These are phyloP conservation scores for Areca catechu DNA, from an alignment of 176 grass and related monocot species.

Conservation along the genomic window DNA sequence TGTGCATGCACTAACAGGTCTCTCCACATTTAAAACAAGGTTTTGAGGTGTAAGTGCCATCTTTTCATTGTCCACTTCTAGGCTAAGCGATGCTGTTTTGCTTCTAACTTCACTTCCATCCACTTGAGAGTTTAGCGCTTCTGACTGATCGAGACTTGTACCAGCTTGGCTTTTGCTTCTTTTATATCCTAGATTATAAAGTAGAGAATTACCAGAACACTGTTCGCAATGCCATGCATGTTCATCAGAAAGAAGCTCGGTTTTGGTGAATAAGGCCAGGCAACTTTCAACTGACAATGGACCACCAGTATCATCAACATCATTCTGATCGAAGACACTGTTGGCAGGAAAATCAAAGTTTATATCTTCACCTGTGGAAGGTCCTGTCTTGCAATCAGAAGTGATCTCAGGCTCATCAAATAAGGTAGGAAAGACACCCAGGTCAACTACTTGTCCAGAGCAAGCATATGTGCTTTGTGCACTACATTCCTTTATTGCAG, in stretches of 20 bases:
- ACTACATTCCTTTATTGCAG: conserved; percentile 28
- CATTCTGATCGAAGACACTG: conserved; percentile 36
- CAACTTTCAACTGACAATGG: conserved; percentile 73
- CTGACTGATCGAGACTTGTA: background rate
- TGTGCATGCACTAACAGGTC: background rate
- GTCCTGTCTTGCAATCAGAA: conserved; percentile 50
- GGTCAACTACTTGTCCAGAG: conserved; percentile 31
- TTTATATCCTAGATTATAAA: background rate
- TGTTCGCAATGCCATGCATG: conserved; percentile 54
- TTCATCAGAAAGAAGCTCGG: conserved; percentile 55
- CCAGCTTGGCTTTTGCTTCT: conserved; percentile 1
- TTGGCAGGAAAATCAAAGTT: conserved; percentile 54
- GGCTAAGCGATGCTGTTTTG: background rate
- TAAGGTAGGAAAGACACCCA: conserved; percentile 62
- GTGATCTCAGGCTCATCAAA: conserved; percentile 83
- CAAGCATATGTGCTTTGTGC: conserved; percentile 13
- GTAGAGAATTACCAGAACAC: conserved; percentile 32
- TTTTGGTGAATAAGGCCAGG: conserved; percentile 68
- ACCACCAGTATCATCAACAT: conserved; percentile 66
- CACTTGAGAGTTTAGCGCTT: background rate
- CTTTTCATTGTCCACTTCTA: background rate
- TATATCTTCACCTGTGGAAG: conserved; percentile 37
- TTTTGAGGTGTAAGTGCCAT: background rate
- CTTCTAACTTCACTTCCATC: conserved; percentile 4
- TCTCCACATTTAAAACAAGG: background rate